Evolutionary conservation across 2,329 filamentous ascomycete genomes (phyloP).

Genomic region (Knufia fluminis): DNA sequence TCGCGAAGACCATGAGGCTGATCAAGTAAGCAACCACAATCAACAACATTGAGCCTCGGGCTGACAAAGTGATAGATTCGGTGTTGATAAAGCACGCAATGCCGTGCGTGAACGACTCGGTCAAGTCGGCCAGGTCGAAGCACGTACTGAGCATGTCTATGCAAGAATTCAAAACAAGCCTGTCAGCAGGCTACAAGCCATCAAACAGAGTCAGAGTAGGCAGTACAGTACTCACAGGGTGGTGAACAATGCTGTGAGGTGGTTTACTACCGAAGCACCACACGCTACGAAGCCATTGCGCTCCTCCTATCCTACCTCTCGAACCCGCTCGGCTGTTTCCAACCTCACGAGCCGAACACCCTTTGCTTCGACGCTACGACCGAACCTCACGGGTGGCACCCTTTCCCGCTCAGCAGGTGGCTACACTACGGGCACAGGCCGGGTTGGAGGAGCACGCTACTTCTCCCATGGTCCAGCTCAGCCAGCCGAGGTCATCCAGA

Average conservation of each 20-base stretch:
- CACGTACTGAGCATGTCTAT: constrained; percentile 34
- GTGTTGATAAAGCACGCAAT: constrained; percentile 38
- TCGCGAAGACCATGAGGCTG: constrained; percentile 41
- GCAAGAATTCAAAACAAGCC: constrained; percentile 45
- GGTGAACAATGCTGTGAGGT: constrained; percentile 36
- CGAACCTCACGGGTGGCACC: constrained; percentile 82
- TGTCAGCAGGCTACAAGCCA: constrained; percentile 51
- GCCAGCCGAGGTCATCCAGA: constrained; percentile 84
- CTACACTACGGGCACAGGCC: constrained; percentile 65
- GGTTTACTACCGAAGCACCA: constrained; percentile 43
- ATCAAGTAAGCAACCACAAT: constrained; percentile 32
- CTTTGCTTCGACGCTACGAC: constrained; percentile 79
- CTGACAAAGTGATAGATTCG: constrained; percentile 33
- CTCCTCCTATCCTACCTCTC: constrained; percentile 47
- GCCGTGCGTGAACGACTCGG: constrained; percentile 35
- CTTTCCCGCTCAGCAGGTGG: constrained; percentile 78
- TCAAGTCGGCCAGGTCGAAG: constrained; percentile 24
- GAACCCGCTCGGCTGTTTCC: constrained; percentile 46
- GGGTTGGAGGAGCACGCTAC: constrained; percentile 64
- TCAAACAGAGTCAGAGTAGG: constrained; percentile 55
- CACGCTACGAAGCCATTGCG: constrained; percentile 39
- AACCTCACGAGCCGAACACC: constrained; percentile 67
- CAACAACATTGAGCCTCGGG: constrained; percentile 1
- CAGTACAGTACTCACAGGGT: constrained; percentile 51
- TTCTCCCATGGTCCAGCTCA: constrained; percentile 82